phyloP scores from a whole-genome alignment of 2,329 filamentous ascomycete genomes.

The Aspergillus fumigatus region DNA sequence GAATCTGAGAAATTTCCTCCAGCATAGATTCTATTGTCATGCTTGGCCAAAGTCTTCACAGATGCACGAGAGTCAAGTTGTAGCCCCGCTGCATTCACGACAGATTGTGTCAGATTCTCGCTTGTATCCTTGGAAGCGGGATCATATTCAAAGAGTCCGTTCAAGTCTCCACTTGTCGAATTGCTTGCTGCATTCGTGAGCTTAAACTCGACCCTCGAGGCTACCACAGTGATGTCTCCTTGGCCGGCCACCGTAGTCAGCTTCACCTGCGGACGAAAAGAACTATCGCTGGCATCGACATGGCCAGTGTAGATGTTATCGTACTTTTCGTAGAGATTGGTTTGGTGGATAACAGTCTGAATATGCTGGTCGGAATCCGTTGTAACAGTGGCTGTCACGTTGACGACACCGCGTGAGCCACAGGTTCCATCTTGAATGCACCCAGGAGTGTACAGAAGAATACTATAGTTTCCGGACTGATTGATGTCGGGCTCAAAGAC shows the following conservation, averaged over 20 bases:
- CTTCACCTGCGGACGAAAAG: constrained; percentile 77
- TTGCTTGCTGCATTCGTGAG: constrained; percentile 56
- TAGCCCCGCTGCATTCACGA: constrained; percentile 71
- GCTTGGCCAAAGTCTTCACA: constrained; percentile 64
- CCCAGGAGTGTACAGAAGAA: constrained; percentile 89
- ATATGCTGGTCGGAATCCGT: constrained; percentile 46
- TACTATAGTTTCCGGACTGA: constrained; percentile 85
- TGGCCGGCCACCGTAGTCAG: constrained; percentile 63
- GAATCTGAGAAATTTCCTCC: constrained; percentile 77
- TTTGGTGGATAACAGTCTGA: constrained; percentile 70
- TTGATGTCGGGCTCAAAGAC: constrained; percentile 71
- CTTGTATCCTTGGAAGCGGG: constrained; percentile 55
- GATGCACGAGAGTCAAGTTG: constrained; percentile 63
- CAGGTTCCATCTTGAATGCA: constrained; percentile 79
- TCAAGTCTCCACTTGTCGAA: constrained; percentile 65
- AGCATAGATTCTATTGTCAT: constrained; percentile 64
- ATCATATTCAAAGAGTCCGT: constrained; percentile 86
- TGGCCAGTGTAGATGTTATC: constrained; percentile 85
- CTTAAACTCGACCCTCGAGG: constrained; percentile 77
- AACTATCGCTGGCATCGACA: constrained; percentile 67
- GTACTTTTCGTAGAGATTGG: constrained; percentile 95
- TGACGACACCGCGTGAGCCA: constrained; percentile 69
- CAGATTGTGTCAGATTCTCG: constrained; percentile 64
- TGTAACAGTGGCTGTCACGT: constrained; percentile 70
- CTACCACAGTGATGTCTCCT: constrained; percentile 71